phyloP scores from a whole-genome alignment of 2,329 filamentous ascomycete genomes.

The Xylariales sp. region DNA sequence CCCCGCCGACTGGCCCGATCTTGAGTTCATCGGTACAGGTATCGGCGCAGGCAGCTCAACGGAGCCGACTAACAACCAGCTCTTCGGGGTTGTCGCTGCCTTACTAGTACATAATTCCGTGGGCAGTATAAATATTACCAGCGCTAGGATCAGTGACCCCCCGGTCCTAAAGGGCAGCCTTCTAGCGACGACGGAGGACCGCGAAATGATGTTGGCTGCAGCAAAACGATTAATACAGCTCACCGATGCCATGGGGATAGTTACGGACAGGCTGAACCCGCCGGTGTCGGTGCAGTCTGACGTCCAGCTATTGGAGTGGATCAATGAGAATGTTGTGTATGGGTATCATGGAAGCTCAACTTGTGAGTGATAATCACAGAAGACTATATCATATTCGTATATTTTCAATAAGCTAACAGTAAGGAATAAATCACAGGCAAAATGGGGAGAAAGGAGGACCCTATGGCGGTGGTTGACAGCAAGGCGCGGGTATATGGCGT shows the following conservation, averaged over 20 bases:
- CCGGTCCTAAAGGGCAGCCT: constrained; percentile 36
- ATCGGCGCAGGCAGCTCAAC: neutral
- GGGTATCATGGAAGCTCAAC: neutral
- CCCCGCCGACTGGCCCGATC: constrained; percentile 10
- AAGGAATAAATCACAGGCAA: no score
- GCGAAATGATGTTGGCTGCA: constrained; percentile 28
- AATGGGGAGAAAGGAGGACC: neutral
- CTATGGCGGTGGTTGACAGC: constrained; percentile 37
- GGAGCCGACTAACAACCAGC: neutral
- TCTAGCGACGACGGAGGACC: constrained; percentile 30
- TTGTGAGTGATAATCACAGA: neutral
- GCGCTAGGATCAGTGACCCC: constrained; percentile 21
- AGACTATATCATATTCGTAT: no score
- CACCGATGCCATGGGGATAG: neutral
- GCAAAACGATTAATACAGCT: neutral
- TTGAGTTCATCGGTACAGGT: constrained; percentile 5
- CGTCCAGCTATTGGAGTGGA: neutral
- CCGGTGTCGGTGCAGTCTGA: neutral
- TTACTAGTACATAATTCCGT: constrained; percentile 31
- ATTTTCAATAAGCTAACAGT: no score
- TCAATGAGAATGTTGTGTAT: neutral
- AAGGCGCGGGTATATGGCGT: constrained; percentile 49
- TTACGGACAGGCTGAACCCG: neutral
- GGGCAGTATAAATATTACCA: constrained; percentile 31
- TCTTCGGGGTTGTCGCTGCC: constrained; percentile 24